Percentiles rank a stretch among this genome's conserved stretches.
Evolutionary conservation across 768 basidiomycete species (phyloP).

Genomic region (Mycena amicta): DNA sequence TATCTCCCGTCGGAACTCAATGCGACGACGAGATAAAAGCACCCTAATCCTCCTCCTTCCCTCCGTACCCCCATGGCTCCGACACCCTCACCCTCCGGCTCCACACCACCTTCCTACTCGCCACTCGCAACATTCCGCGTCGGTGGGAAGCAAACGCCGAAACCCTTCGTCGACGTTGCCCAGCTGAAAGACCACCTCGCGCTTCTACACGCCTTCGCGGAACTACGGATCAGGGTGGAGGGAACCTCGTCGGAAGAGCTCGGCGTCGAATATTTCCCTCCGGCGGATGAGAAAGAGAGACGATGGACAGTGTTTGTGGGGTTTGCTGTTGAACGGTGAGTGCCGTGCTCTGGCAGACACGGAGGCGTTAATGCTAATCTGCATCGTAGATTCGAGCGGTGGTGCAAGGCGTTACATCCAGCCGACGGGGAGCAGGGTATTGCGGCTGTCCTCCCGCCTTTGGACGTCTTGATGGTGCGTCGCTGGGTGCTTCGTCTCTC

Average conservation of each 20-base stretch:
- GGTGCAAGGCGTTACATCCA: conserved; percentile 20
- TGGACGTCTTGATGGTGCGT: conserved; percentile 19
- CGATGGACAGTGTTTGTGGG: conserved; percentile 27
- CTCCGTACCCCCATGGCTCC: too few relatives aligned
- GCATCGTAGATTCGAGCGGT: conserved; percentile 20
- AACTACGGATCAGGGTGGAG: conserved; percentile 21
- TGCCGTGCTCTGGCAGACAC: neutral
- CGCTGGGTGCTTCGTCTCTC: neutral
- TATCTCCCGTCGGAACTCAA: too few relatives aligned
- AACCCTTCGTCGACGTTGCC: conserved; percentile 30
- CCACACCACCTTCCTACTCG: conserved; percentile 32
- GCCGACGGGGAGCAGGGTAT: conserved; percentile 14
- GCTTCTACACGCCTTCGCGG: conserved; percentile 22
- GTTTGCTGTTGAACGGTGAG: conserved; percentile 26
- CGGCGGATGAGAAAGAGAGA: conserved; percentile 9
- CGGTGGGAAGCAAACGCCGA: conserved; percentile 25
- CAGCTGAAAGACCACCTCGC: conserved; percentile 28
- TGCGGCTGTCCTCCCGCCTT: conserved; percentile 10
- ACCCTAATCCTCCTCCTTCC: too few relatives aligned
- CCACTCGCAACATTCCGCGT: conserved; percentile 33
- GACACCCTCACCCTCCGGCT: too few relatives aligned
- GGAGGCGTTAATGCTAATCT: neutral
- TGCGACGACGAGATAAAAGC: too few relatives aligned
- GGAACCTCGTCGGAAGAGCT: neutral
- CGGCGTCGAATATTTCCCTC: conserved; percentile 1